A percentile compares a stretch with the other conserved stretches of the same genome.
These are phyloP conservation scores for Lyophyllum atratum DNA, from an alignment of 768 basidiomycete species.

Conservation along the genomic window DNA sequence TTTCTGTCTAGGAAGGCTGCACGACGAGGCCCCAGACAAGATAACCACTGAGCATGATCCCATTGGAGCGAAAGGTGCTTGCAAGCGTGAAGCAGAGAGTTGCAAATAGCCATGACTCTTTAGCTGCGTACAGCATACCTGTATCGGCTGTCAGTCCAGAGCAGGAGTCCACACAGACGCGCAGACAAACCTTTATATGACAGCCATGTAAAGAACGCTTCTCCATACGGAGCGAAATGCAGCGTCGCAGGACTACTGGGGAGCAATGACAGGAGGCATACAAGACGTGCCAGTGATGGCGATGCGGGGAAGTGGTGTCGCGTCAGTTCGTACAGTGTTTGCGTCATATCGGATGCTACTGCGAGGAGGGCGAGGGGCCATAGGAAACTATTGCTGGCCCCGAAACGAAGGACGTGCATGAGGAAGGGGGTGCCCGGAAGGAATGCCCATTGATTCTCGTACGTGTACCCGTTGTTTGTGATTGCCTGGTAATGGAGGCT, in stretches of 20 bases:
- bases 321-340: constrained; percentile 26
- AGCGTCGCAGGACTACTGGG: constrained; percentile 80
- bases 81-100: constrained; percentile 66
- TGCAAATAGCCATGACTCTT: constrained; percentile 53
- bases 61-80: constrained; percentile 74
- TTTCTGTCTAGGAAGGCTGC: constrained; percentile 47
- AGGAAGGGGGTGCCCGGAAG: constrained; percentile 67
- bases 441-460: constrained; percentile 90
- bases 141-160: background rate
- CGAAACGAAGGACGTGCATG: constrained; percentile 37
- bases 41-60: constrained; percentile 75
- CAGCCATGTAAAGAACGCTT: constrained; percentile 83
- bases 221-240: constrained; percentile 73
- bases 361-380: constrained; percentile 38
- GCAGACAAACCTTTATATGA: constrained; percentile 67
- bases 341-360: constrained; percentile 42
- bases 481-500: constrained; percentile 77
- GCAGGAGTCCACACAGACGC: background rate
- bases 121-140: constrained; percentile 65
- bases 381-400: constrained; percentile 32
- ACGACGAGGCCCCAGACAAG: constrained; percentile 72
- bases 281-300: constrained; percentile 58
- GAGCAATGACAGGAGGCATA: constrained; percentile 70
- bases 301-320: constrained; percentile 61
- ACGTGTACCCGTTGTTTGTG: constrained; percentile 54